Evolutionary conservation across 192 early-diverging fungal species (phyloP).

Genomic region (Haplosporangium gracile): DNA sequence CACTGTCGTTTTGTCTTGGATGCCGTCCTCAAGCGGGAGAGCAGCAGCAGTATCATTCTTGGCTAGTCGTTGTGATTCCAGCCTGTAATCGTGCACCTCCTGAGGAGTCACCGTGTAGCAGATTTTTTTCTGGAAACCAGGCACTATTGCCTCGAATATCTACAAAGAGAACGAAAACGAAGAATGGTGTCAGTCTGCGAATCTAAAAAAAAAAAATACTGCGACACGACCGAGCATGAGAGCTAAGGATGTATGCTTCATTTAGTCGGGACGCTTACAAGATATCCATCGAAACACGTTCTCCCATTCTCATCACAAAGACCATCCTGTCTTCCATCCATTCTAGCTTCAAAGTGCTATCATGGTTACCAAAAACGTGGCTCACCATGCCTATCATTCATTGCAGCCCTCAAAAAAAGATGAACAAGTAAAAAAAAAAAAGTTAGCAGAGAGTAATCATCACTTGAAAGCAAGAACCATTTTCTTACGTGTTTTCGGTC

Average conservation of each 20-base stretch:
- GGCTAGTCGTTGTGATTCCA: background rate
- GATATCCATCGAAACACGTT: background rate
- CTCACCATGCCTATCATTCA: background rate
- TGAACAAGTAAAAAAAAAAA: background rate
- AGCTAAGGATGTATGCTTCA: too few species aligned
- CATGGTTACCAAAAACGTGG: background rate
- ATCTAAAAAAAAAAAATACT: background rate
- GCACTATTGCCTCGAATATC: background rate
- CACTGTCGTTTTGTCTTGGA: background rate
- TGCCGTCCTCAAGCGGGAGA: background rate
- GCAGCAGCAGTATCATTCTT: background rate
- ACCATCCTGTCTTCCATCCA: background rate
- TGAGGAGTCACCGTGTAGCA: background rate
- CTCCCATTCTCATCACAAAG: background rate
- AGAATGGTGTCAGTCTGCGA: background rate
- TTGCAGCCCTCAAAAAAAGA: background rate
- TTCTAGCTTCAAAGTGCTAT: background rate
- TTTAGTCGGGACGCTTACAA: background rate
- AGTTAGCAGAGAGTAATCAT: background rate
- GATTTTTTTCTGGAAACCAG: background rate
- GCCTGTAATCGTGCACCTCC: background rate
- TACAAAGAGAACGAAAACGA: background rate
- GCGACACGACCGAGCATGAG: too few species aligned
- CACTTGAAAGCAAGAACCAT: background rate
- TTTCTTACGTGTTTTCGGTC: background rate